These are phyloP conservation scores for Arxiozyma slooffiae DNA, from an alignment of 1,139 yeast genomes.

Conservation along the genomic window DNA sequence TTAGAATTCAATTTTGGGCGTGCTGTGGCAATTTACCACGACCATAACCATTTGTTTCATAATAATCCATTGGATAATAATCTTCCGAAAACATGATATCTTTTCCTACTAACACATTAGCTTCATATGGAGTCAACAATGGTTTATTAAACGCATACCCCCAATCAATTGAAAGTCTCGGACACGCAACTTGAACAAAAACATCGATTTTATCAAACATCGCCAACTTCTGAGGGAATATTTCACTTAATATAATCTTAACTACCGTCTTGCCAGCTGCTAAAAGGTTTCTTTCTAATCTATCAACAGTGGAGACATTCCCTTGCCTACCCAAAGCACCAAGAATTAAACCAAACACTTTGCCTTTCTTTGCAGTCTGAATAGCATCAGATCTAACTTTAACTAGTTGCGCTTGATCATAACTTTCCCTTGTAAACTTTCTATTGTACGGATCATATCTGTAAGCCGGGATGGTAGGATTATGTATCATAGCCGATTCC, in stretches of 20 bases:
- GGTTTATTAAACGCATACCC: slow-evolving; percentile 96
- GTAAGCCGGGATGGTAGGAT: slow-evolving; percentile 84
- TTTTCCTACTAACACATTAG: slow-evolving; percentile 75
- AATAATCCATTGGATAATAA: slow-evolving; percentile 93
- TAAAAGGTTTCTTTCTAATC: slow-evolving; percentile 46
- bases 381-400: slow-evolving; percentile 68
- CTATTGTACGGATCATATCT: slow-evolving; percentile 92
- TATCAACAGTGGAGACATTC: slow-evolving; percentile 61
- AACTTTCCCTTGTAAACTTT: slow-evolving; percentile 79
- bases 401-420: slow-evolving; percentile 77
- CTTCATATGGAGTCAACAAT: slow-evolving; percentile 87
- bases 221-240: slow-evolving; percentile 87
- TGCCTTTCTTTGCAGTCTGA: slow-evolving; percentile 45
- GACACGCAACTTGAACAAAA: slow-evolving; percentile 96
- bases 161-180: slow-evolving; percentile 94
- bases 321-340: slow-evolving; percentile 99
- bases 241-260: slow-evolving; percentile 79
- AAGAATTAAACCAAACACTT: slow-evolving; percentile 69
- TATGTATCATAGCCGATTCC: slow-evolving; percentile 95
- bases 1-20: slow-evolving; percentile 11
- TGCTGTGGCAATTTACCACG: slow-evolving; percentile 62
- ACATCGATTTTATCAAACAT: slow-evolving; percentile 92
- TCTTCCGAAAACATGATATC: slow-evolving; percentile 59
- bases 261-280: slow-evolving; percentile 58
- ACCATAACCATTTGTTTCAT: slow-evolving; percentile 84